phyloP scores from a whole-genome alignment of 2,329 filamentous ascomycete genomes.

The Moelleriella libera region DNA sequence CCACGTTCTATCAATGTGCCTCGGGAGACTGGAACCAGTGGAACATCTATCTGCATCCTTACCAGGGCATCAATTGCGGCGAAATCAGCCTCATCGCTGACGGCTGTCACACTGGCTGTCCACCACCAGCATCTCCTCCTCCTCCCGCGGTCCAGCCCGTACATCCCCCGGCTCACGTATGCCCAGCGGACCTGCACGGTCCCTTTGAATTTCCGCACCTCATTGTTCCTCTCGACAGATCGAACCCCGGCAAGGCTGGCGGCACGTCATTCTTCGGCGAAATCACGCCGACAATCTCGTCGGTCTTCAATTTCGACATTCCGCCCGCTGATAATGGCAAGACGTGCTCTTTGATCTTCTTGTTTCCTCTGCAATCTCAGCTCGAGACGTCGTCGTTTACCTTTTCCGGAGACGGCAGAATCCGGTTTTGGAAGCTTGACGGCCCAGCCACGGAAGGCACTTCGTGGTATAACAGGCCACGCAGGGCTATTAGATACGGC shows the following conservation, averaged over 20 bases:
- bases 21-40: slow-evolving; percentile 35
- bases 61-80: slow-evolving; percentile 26
- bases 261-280: slow-evolving; percentile 43
- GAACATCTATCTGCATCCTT: slow-evolving; percentile 37
- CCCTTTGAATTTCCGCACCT: slow-evolving; percentile 45
- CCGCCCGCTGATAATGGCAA: slow-evolving; percentile 36
- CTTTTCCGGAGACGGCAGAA: slow-evolving; percentile 29
- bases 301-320: slow-evolving; percentile 59
- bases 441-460: slow-evolving; percentile 30
- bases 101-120: slow-evolving; percentile 16
- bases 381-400: slow-evolving; percentile 46
- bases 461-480: slow-evolving; percentile 35
- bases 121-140: background rate
- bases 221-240: slow-evolving; percentile 44
- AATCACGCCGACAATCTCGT: slow-evolving; percentile 35
- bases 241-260: slow-evolving; percentile 31
- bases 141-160: background rate
- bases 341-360: slow-evolving; percentile 50
- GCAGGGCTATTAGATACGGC: slow-evolving; percentile 26
- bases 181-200: slow-evolving; percentile 28
- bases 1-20: slow-evolving; percentile 45
- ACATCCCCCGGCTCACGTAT: slow-evolving; percentile 9
- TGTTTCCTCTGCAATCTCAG: slow-evolving; percentile 40
- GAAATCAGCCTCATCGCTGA: slow-evolving; percentile 29
- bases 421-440: slow-evolving; percentile 37